Conservation (phyloP, 306 rosid species). For the Pyrus communis region DNA sequence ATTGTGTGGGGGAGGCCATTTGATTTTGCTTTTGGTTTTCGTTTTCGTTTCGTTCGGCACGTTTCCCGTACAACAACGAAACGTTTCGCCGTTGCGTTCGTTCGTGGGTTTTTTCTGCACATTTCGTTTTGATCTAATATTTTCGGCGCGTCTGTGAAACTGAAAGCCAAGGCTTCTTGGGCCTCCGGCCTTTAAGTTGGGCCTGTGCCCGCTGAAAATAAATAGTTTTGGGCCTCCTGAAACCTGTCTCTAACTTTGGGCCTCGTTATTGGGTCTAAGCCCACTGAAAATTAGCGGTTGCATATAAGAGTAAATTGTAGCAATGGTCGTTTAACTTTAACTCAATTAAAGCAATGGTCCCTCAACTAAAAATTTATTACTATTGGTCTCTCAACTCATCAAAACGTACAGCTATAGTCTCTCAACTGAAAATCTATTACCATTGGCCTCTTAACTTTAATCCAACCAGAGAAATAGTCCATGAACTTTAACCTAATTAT, state of each 20-base stretch:
- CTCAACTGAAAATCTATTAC: too few relatives aligned
- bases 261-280: too few relatives aligned
- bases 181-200: background rate
- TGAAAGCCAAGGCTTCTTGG: background rate
- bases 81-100: background rate
- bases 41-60: background rate
- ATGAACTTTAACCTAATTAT: fast-evolving
- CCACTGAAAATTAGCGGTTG: too few relatives aligned
- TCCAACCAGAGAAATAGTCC: fast-evolving
- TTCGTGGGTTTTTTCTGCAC: background rate
- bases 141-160: background rate
- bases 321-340: too few relatives aligned
- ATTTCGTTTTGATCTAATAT: background rate
- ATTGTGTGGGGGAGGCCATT: constrained; percentile 1
- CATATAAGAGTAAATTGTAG: too few relatives aligned
- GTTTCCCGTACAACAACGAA: background rate
- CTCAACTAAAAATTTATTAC: too few relatives aligned
- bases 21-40: background rate
- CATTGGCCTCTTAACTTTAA: too few relatives aligned
- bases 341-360: too few relatives aligned
- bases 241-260: too few relatives aligned
- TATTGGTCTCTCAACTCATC: too few relatives aligned
- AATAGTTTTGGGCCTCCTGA: too few relatives aligned
- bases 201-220: background rate
- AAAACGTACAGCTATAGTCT: too few relatives aligned